Conservation (phyloP, 176 grass and related monocot species). For the Eremochloa ophiuroides region DNA sequence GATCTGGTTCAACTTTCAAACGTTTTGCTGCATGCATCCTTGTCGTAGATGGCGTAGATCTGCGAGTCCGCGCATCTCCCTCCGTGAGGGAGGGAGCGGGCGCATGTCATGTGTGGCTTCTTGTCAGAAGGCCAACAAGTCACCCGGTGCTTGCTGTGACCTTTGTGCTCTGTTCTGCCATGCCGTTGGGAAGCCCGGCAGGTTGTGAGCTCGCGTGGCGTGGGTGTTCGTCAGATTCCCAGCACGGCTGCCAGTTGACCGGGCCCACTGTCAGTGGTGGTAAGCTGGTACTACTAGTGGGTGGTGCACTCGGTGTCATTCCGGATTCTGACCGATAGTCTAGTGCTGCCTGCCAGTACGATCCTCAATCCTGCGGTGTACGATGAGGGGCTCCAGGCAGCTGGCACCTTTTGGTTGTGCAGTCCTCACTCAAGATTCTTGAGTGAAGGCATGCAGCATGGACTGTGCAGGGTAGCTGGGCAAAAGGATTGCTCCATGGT, state of each 20-base stretch:
- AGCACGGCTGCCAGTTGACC: constrained; percentile 39
- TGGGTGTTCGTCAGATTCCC: constrained; percentile 45
- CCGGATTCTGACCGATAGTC: neutral
- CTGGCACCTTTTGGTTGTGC: constrained; percentile 19
- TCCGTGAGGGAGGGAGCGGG: neutral
- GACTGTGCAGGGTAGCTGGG: neutral
- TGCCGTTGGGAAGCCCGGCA: constrained; percentile 30
- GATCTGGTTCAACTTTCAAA: constrained; percentile 17
- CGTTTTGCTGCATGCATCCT: neutral
- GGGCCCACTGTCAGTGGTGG: constrained; percentile 34
- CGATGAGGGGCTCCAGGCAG: neutral
- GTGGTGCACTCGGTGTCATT: neutral
- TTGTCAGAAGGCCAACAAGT: neutral
- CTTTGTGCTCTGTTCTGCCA: constrained; percentile 20
- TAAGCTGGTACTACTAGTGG: constrained; percentile 2
- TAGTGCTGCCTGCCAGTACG: neutral
- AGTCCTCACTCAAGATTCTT: neutral
- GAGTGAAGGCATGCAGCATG: neutral
- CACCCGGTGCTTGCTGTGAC: neutral
- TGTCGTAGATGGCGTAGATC: neutral
- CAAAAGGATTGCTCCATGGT: neutral
- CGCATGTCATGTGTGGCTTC: neutral
- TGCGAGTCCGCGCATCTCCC: constrained; percentile 6
- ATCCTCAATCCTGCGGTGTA: neutral
- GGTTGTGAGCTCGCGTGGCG: constrained; percentile 12